These are phyloP conservation scores for Moricandia arvensis DNA, from an alignment of 345 rosid genomes.

Conservation along the genomic window DNA sequence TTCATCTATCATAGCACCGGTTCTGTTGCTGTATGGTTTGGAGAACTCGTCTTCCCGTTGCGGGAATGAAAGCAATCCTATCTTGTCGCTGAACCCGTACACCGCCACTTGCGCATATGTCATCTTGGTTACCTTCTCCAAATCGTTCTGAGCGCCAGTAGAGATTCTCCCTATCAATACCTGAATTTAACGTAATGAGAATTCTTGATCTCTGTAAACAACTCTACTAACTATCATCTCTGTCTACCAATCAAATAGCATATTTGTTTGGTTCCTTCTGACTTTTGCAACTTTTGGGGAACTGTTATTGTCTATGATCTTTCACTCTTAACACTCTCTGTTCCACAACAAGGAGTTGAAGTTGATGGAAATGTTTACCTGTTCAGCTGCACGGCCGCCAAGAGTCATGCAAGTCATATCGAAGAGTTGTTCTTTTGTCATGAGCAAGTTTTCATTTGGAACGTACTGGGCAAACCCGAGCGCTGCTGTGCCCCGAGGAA, in stretches of 20 bases:
- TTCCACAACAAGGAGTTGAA: not conserved
- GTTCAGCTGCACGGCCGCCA: conserved; percentile 96
- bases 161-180: conserved; percentile 86
- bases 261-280: not conserved
- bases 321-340: conserved; percentile 2
- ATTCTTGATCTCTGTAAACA: not conserved
- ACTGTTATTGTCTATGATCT: not conserved
- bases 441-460: conserved; percentile 90
- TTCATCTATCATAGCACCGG: conserved; percentile 72
- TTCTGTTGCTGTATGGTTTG: conserved; percentile 92
- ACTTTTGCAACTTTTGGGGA: not conserved
- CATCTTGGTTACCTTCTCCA: conserved; percentile 97
- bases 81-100: conserved; percentile 95
- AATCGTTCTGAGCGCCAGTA: conserved; percentile 92
- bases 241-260: too few relatives aligned
- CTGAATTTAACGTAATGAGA: conserved; percentile 36
- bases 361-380: conserved; percentile 46
- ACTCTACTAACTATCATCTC: not conserved
- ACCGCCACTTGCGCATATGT: conserved; percentile 92
- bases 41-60: conserved; percentile 77
- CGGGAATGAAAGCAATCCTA: conserved; percentile 93
- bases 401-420: conserved; percentile 98
- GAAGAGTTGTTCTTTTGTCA: conserved; percentile 97
- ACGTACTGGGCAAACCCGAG: conserved; percentile 97
- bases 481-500: conserved; percentile 96